Evolutionary conservation across 305 asterid genomes (phyloP).

Genomic region (Fraxinus dipetala): DNA sequence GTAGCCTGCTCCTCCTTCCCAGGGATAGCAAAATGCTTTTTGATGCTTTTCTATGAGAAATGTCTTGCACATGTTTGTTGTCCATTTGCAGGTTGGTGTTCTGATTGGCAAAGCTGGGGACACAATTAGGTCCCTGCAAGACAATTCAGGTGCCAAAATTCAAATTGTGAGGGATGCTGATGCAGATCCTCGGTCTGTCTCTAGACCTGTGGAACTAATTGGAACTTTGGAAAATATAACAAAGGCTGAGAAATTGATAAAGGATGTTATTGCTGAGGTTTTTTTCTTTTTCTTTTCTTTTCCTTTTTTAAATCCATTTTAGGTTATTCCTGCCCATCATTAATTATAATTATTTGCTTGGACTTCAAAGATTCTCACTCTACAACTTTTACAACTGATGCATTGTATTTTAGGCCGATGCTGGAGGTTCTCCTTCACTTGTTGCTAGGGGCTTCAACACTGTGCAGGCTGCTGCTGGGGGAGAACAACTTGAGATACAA

Average conservation of each 20-base stretch:
- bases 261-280: slow-evolving; percentile 92
- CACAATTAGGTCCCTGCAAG: slow-evolving; percentile 85
- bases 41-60: background rate
- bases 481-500: slow-evolving; percentile 89
- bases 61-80: background rate
- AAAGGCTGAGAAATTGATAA: slow-evolving; percentile 85
- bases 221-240: slow-evolving; percentile 70
- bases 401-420: slow-evolving; percentile 72
- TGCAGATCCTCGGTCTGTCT: slow-evolving; percentile 67
- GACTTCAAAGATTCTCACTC: background rate
- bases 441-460: slow-evolving; percentile 91
- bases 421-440: slow-evolving; percentile 98
- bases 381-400: slow-evolving; percentile 17
- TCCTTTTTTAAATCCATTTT: background rate
- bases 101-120: slow-evolving; percentile 96
- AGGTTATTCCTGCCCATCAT: background rate
- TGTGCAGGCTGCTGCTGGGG: slow-evolving; percentile 69
- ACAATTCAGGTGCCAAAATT: slow-evolving; percentile 95
- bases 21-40: background rate
- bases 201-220: slow-evolving; percentile 82
- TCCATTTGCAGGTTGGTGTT: slow-evolving; percentile 72
- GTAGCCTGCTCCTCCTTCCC: background rate
- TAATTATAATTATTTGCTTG: background rate
- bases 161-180: slow-evolving; percentile 93
- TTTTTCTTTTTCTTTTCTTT: too few species aligned